Evolutionary conservation across 352 stramenopile species (phyloP), one percentile per base, ranked within the genome.

Genomic region (Phytopythium vexans): DNA sequence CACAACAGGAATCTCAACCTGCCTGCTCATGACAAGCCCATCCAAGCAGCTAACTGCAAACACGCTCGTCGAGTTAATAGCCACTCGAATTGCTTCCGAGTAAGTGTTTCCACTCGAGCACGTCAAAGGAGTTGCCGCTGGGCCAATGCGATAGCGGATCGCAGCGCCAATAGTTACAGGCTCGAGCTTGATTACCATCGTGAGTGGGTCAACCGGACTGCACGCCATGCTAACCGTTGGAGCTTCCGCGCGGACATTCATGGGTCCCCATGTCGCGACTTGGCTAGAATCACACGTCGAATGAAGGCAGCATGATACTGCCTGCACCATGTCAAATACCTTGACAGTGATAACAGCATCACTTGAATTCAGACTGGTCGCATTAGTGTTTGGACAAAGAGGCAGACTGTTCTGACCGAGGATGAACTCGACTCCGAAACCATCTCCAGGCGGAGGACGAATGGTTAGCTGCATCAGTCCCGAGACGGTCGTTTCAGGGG

Each of bases 31-130:
- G 3, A 61, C 31, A 10, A 91, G 60, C 3, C 77, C 81, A 11
- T 67, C 40, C 34, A 82, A 49, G 50, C 81, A 91, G 38, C 76
- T 91, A 27, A 88, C 64, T 3, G 64, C 73, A 10, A 62, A 68
- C 3, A 85, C 49, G 14, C 56, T 70, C 0, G 56, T 71, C 5
- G 61, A 64, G 7, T 44, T 53, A 2, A 44, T 46, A 4, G 59
- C 42, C 6, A 85, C 60, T 41, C 65, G 49, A 6, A 84, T 34
- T 6, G 70, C 57, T 31, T 48, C 46, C 9, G 32, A 42, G 54
- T 84, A 84, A n/a, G 58, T n/a, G 16, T 6, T 48, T 50, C 66
- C 68, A 39, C 41, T 65, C 12, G 49, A 54, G n/a, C 64, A 77
- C 0, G 59, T 75, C 7, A 78, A 55, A 14, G 61, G 16, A 7